Base-by-base conservation (phyloP, 176 grass and related monocot species). In the Ensete ventricosum region DNA sequence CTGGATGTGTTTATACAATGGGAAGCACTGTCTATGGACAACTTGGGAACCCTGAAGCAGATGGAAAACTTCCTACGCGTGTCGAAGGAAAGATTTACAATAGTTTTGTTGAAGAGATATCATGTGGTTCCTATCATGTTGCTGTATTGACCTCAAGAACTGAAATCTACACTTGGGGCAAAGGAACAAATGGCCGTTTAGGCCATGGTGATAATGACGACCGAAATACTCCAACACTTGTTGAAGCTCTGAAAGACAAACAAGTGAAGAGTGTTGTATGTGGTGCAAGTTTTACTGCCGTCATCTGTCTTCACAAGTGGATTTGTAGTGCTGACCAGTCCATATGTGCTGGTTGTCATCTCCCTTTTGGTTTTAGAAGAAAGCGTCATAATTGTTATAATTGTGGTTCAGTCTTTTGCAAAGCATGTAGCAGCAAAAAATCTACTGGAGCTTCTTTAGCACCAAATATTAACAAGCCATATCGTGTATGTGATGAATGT, bases 361-460 rank as follows among this genome's bases (percentile, higher is more conserved):
- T 85, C 52, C 87, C 79, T n/a, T 94, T 94, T 68, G 67, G 78
- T 77, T 94, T 94, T 67, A 83, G 83, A 90, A 87, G 91, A 81
- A 94, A 85, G 62, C 74, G 87, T 22, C 87, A 90, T 72, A 94
- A 90, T 62, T 94, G 91, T 72, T 94, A 94, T 73, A 94, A 94
- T 26, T 94, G 91, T 9, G 87, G 87, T 54, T 84, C 88, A 81
- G 76, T 87, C 57, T 90, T 82, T 79, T 94, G 91, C 75, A 90
- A 85, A 83, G 72, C 77, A 27, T 94, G 91, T 62, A 94, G 85
- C 78, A 84, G 80, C 60, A 79, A 80, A 69, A 94, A 90, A 82
- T 80, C 87, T 27, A 53, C 70, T 48, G 79, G 71, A 83, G 91
- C 91, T 80, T 90, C 85, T 83, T 84, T 94, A 67, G 91, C 91